Conservation (phyloP, 2,329 filamentous ascomycete species). For the Tolypocladium ophioglossoides region DNA sequence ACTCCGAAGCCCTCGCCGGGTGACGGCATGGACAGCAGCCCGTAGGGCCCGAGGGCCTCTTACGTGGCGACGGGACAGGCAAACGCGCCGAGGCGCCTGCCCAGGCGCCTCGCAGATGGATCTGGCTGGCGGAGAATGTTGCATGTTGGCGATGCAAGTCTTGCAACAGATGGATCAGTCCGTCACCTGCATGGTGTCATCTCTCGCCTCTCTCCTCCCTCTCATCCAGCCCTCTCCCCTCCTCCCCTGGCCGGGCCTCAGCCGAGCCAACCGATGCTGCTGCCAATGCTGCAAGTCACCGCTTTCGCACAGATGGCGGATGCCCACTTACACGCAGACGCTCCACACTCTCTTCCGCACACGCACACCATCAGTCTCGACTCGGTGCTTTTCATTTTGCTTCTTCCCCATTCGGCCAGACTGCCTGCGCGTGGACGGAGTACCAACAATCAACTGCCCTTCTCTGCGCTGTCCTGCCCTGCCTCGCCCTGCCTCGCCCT, state of each 20-base stretch:
- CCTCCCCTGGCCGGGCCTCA: not conserved
- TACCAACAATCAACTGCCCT: not conserved
- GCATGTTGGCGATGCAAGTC: not conserved
- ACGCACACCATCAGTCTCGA: not conserved
- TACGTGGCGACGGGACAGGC: not conserved
- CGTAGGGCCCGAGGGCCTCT: too few species aligned
- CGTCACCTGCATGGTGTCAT: not conserved
- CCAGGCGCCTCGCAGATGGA: not conserved
- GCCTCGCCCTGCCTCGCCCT: not conserved
- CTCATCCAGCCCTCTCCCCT: not conserved
- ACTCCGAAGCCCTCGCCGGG: not conserved
- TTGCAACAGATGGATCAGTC: not conserved
- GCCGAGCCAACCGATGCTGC: not conserved
- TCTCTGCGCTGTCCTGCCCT: not conserved
- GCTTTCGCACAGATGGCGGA: not conserved
- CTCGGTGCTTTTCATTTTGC: not conserved
- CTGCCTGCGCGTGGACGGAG: not conserved
- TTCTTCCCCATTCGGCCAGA: not conserved
- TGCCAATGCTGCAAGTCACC: too few species aligned
- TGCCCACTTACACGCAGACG: not conserved
- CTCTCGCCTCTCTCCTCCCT: not conserved
- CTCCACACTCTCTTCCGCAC: not conserved
- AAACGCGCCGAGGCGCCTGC: not conserved
- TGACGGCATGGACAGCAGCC: not conserved
- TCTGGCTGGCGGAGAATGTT: not conserved